phyloP scores from a whole-genome alignment of 75 land plant genomes.

The Cunninghamia lanceolata region DNA sequence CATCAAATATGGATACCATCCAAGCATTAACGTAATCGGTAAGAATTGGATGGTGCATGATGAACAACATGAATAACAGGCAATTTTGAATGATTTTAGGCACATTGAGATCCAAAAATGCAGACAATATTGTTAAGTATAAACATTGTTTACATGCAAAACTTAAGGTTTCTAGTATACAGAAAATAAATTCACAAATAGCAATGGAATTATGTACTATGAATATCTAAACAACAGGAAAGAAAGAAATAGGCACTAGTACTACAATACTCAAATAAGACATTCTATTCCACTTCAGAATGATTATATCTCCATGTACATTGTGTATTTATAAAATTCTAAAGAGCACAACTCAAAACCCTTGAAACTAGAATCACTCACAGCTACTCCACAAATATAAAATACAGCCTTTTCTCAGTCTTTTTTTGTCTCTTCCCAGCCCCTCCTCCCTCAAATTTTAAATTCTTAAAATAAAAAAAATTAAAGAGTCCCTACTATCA shows the following conservation, averaged over 20 bases:
- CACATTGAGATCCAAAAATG: neutral
- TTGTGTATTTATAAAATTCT: no score
- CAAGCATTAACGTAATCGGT: neutral
- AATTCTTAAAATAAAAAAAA: no score
- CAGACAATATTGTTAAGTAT: neutral
- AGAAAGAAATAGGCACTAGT: neutral
- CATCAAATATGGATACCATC: neutral
- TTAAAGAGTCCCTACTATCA: no score
- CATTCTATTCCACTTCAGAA: neutral
- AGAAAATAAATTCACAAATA: neutral
- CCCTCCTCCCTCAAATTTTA: no score
- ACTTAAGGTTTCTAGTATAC: neutral
- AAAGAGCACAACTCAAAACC: no score
- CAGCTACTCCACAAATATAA: no score
- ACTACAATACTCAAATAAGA: neutral
- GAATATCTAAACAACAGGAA: neutral
- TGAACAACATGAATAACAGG: neutral
- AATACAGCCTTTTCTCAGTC: no score
- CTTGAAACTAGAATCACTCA: no score
- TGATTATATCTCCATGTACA: neutral
- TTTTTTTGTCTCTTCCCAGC: no score
- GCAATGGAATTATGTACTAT: neutral
- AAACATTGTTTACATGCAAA: neutral
- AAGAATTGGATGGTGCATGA: neutral
- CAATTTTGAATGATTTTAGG: neutral